Evolutionary conservation across 2,329 filamentous ascomycete species (phyloP).

Genomic region (Microdochium nivale): DNA sequence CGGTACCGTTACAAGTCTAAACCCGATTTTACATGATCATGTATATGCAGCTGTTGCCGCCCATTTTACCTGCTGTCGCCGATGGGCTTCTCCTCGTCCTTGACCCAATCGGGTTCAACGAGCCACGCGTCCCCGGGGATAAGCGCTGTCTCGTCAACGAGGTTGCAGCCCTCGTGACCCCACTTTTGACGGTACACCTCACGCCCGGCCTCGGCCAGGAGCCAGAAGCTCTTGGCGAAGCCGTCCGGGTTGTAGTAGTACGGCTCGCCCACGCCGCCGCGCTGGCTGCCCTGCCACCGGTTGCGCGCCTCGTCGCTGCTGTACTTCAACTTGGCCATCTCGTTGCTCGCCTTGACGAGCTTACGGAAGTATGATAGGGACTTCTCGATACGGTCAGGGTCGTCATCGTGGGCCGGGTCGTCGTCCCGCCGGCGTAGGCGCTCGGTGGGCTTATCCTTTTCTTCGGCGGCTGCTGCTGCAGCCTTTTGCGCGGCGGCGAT

Average conservation of each 20-base stretch:
- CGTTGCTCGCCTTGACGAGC: conserved; percentile 17
- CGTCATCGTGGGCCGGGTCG: conserved; percentile 1
- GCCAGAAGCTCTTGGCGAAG: conserved; percentile 31
- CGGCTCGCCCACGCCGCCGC: conserved; percentile 41
- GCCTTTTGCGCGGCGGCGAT: background rate
- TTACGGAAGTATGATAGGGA: conserved; percentile 16
- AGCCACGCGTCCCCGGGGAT: conserved; percentile 17
- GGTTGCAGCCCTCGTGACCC: conserved; percentile 17
- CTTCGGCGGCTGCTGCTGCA: background rate
- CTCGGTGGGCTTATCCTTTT: conserved; percentile 2
- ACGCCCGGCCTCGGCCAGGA: conserved; percentile 36
- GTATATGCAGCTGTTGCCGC: background rate
- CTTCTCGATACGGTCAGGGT: conserved; percentile 10
- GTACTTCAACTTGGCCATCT: conserved; percentile 20
- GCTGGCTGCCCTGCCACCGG: conserved; percentile 43
- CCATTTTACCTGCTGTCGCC: background rate
- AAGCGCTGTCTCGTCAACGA: conserved; percentile 15
- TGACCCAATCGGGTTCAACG: conserved; percentile 17
- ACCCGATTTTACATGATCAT: no score
- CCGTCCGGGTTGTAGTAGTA: conserved; percentile 41
- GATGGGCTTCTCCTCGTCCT: background rate
- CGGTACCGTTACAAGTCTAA: no score
- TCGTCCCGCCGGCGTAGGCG: background rate
- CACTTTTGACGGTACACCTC: conserved; percentile 23
- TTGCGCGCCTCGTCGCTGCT: conserved; percentile 26